Evolutionary conservation across 108 stramenopile genomes (phyloP).

Genomic region (Nitzschia putrida): DNA sequence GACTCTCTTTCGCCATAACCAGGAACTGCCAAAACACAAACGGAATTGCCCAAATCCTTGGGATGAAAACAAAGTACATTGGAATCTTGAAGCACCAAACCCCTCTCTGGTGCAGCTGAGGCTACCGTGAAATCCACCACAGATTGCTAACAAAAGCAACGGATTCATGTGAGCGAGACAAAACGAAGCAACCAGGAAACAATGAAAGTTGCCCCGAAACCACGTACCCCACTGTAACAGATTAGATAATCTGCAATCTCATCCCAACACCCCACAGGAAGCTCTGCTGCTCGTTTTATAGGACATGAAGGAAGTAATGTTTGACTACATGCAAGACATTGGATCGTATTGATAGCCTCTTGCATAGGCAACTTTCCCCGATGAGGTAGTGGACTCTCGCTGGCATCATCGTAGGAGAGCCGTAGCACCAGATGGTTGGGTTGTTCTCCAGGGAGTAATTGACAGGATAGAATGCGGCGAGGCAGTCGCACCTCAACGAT

Average conservation of each 20-base stretch:
- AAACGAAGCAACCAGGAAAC: background rate
- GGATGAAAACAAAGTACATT: constrained; percentile 57
- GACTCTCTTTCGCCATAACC: constrained; percentile 59
- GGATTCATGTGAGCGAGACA: background rate
- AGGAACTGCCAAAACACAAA: constrained; percentile 45
- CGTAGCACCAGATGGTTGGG: background rate
- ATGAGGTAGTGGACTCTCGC: background rate
- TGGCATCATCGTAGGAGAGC: background rate
- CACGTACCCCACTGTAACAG: constrained; percentile 52
- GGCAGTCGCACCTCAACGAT: too few relatives aligned
- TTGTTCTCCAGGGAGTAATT: background rate
- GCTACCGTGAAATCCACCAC: constrained; percentile 41
- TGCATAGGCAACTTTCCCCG: background rate
- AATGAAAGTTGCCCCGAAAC: background rate
- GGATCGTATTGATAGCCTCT: constrained; percentile 36
- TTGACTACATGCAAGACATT: constrained; percentile 59
- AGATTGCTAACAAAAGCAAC: constrained; percentile 35
- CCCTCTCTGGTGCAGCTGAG: constrained; percentile 34
- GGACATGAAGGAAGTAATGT: constrained; percentile 23
- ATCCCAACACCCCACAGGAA: constrained; percentile 81
- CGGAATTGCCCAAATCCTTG: constrained; percentile 40
- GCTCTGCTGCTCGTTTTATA: constrained; percentile 38
- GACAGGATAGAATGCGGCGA: background rate
- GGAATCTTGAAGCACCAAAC: constrained; percentile 59
- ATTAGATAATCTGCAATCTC: constrained; percentile 82